Evolutionary conservation across 352 stramenopile genomes (phyloP).

Genomic region (Plasmopara viticola): DNA sequence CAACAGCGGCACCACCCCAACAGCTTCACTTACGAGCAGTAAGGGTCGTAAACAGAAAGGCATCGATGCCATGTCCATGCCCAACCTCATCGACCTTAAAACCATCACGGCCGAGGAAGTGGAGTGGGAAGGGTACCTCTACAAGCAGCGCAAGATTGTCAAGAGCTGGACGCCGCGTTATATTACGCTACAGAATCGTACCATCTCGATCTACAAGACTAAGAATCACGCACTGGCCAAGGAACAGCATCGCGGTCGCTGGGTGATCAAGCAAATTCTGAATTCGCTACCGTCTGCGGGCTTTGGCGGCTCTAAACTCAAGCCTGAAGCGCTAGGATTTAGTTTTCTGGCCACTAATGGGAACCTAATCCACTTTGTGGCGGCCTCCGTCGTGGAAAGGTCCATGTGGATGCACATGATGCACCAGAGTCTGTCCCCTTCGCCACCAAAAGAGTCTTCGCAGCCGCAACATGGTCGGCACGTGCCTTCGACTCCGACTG

Average conservation of each 20-base stretch:
- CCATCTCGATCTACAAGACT: constrained; percentile 79
- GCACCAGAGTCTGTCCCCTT: constrained; percentile 53
- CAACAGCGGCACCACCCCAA: constrained; percentile 21
- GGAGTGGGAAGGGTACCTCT: constrained; percentile 86
- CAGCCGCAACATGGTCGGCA: constrained; percentile 33
- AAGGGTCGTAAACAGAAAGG: constrained; percentile 9
- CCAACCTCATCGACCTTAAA: constrained; percentile 84
- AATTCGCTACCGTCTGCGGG: constrained; percentile 70
- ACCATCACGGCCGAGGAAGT: constrained; percentile 80
- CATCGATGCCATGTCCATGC: constrained; percentile 33
- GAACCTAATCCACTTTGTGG: constrained; percentile 81
- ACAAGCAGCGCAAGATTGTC: constrained; percentile 87
- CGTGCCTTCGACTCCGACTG: constrained; percentile 15
- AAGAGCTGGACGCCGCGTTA: constrained; percentile 86
- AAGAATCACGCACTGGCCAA: constrained; percentile 82
- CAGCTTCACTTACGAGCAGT: constrained; percentile 4
- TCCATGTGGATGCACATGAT: constrained; percentile 82
- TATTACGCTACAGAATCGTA: constrained; percentile 80
- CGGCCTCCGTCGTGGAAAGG: constrained; percentile 64
- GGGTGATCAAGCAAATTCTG: constrained; percentile 77
- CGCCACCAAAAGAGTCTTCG: constrained; percentile 36
- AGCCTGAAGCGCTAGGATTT: constrained; percentile 73
- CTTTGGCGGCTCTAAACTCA: constrained; percentile 74
- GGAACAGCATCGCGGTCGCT: constrained; percentile 68
- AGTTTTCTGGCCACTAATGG: constrained; percentile 80